phyloP scores from a whole-genome alignment of 2,329 filamentous ascomycete genomes.

The Aspergillus sp. region DNA sequence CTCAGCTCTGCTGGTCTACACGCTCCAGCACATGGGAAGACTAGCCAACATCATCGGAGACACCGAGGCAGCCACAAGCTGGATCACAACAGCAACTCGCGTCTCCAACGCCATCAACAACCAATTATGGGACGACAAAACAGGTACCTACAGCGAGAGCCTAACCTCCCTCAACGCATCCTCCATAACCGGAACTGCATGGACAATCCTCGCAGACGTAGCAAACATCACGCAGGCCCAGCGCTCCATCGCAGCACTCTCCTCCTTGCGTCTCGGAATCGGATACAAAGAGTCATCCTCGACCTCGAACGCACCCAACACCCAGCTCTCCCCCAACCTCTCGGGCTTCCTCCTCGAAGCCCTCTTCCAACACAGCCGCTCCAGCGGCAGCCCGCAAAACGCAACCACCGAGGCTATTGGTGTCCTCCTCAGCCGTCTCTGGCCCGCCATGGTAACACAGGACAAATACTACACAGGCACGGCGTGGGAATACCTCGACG shows the following conservation, averaged over 20 bases:
- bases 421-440: conserved; percentile 33
- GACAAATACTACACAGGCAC: conserved; percentile 32
- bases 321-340: conserved; percentile 41
- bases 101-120: conserved; percentile 7
- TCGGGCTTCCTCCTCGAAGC: conserved; percentile 39
- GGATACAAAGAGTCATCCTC: conserved; percentile 31
- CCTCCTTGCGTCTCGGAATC: conserved; percentile 23
- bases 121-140: conserved; percentile 7
- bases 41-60: conserved; percentile 6
- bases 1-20: conserved; percentile 7
- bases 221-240: conserved; percentile 24
- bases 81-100: background rate
- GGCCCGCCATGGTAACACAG: conserved; percentile 38
- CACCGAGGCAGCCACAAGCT: conserved; percentile 1
- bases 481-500: conserved; percentile 42
- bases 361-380: conserved; percentile 16
- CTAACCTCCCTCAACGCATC: conserved; percentile 2
- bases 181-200: conserved; percentile 5
- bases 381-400: conserved; percentile 8
- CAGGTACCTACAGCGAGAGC: conserved; percentile 5
- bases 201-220: conserved; percentile 10
- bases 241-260: conserved; percentile 24
- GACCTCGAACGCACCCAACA: conserved; percentile 10
- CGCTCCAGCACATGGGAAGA: conserved; percentile 6
- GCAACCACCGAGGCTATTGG: conserved; percentile 15